Conservation (phyloP, 2,329 filamentous ascomycete species). For the Coleophoma crateriformis region DNA sequence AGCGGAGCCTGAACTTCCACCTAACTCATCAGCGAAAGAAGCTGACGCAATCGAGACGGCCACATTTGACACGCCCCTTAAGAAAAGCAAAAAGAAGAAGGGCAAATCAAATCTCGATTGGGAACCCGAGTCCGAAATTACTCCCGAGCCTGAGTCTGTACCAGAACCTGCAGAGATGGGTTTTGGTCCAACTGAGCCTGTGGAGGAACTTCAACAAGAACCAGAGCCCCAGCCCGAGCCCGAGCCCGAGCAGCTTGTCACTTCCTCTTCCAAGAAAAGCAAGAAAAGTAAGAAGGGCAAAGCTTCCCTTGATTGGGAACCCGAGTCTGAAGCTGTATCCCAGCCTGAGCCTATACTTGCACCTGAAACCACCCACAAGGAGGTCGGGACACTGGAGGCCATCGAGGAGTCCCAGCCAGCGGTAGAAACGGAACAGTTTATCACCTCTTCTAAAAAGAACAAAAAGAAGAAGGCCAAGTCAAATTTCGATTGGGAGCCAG, state of each 20-base stretch:
- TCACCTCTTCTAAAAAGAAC: slow-evolving; percentile 1
- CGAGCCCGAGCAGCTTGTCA: too few relatives aligned
- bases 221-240: neutral
- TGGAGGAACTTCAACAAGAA: neutral
- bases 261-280: slow-evolving; percentile 2
- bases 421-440: neutral
- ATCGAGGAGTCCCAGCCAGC: neutral
- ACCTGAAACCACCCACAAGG: neutral
- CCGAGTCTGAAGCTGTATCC: neutral
- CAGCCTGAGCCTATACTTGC: neutral
- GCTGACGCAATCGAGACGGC: neutral
- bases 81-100: slow-evolving; percentile 25
- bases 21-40: neutral
- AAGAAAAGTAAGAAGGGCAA: slow-evolving; percentile 5
- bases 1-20: neutral
- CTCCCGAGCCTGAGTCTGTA: neutral
- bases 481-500: slow-evolving; percentile 5
- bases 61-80: slow-evolving; percentile 3
- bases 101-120: neutral
- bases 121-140: neutral
- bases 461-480: slow-evolving; percentile 5
- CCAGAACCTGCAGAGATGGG: too few relatives aligned
- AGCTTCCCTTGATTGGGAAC: slow-evolving; percentile 5
- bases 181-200: too few relatives aligned
- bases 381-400: too few relatives aligned